Conservation (phyloP, 2,329 filamentous ascomycete genomes). For the Huntiella omanensis region DNA sequence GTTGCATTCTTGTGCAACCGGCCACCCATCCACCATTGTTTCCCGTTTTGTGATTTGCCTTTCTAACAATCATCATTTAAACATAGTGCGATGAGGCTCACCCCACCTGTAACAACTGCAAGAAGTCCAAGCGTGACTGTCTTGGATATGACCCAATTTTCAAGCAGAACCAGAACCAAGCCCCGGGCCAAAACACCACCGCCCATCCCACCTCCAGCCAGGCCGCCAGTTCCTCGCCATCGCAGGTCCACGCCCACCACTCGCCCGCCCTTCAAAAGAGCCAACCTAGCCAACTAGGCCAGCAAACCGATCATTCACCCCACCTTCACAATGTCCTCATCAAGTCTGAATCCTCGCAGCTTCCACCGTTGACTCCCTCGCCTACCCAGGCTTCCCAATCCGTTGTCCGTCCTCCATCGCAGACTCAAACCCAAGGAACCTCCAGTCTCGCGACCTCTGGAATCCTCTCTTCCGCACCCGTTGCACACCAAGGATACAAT, state of each 20-base stretch:
- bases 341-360: background rate
- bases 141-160: slow-evolving; percentile 77
- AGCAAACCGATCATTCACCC: background rate
- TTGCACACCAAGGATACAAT: slow-evolving; percentile 4
- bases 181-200: slow-evolving; percentile 11
- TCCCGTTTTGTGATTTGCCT: background rate
- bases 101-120: slow-evolving; percentile 77
- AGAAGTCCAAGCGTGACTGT: slow-evolving; percentile 75
- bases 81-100: slow-evolving; percentile 85
- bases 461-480: slow-evolving; percentile 1
- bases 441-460: slow-evolving; percentile 2
- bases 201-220: slow-evolving; percentile 8
- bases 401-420: slow-evolving; percentile 5
- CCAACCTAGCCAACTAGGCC: background rate
- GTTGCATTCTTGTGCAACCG: slow-evolving; percentile 7
- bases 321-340: slow-evolving; percentile 1
- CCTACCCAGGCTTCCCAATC: background rate
- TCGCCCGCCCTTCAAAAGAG: background rate
- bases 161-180: slow-evolving; percentile 40
- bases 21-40: background rate
- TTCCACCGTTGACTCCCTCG: background rate
- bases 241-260: slow-evolving; percentile 2
- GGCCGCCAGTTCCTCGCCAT: background rate
- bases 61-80: slow-evolving; percentile 3
- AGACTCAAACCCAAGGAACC: background rate